Percentiles rank a stretch among this genome's conserved stretches.
Conservation (phyloP, 139 green algal genomes). For the Auxenochlorella pyrenoidosa region DNA sequence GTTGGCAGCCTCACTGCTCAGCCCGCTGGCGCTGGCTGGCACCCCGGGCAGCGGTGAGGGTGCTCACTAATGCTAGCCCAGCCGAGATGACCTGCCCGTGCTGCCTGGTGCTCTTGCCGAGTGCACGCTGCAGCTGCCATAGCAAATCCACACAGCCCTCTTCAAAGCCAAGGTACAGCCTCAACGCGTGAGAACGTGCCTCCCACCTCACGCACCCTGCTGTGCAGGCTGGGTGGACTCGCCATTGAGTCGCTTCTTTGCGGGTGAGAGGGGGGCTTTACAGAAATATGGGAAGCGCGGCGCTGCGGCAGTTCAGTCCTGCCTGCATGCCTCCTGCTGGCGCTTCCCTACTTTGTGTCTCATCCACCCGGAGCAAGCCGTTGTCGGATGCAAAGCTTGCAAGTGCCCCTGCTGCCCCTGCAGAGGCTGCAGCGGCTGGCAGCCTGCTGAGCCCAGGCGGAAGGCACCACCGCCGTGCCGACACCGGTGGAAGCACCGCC, state of each 20-base stretch:
- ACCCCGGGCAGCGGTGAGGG: background rate
- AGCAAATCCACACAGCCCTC: no score
- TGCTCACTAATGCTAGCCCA: background rate
- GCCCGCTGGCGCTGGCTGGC: slow-evolving; percentile 25
- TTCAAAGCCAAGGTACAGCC: background rate
- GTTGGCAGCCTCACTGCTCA: slow-evolving; percentile 41
- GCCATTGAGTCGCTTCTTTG: background rate
- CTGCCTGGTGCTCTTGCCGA: background rate
- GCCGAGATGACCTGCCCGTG: background rate
- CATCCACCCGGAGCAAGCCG: no score
- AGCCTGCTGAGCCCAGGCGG: background rate
- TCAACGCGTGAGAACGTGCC: background rate
- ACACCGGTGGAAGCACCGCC: background rate
- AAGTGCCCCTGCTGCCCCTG: background rate
- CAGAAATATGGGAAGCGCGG: no score
- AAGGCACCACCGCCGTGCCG: background rate
- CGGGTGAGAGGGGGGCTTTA: background rate
- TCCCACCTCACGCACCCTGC: background rate
- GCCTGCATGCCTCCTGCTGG: no score
- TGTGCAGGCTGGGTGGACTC: slow-evolving; percentile 9
- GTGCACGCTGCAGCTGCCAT: no score
- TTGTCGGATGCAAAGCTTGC: background rate
- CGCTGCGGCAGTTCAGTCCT: no score
- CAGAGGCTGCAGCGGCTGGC: background rate
- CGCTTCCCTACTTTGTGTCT: no score